phyloP scores from a whole-genome alignment of 1,284 basidiomycete species.

The Ceratobasidium papillatum region DNA sequence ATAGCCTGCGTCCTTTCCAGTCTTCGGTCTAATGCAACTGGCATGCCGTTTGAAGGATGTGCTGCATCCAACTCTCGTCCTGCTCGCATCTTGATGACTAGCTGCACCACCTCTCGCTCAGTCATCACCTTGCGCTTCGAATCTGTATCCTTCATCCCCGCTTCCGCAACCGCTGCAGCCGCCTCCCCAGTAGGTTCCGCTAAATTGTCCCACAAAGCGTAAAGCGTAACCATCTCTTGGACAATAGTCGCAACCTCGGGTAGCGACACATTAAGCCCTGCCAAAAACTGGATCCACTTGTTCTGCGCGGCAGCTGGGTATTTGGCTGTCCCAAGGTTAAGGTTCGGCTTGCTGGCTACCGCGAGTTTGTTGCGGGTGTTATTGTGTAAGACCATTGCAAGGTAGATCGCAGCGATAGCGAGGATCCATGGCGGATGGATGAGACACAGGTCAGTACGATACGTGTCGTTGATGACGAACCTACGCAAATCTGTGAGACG shows the following conservation, averaged over 20 bases:
- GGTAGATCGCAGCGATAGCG: slow-evolving; percentile 89
- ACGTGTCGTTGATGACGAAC: slow-evolving; percentile 97
- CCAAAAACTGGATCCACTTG: slow-evolving; percentile 83
- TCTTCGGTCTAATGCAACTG: slow-evolving; percentile 68
- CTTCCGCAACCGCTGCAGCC: slow-evolving; percentile 35
- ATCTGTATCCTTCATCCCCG: slow-evolving; percentile 37
- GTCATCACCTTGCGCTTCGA: slow-evolving; percentile 41
- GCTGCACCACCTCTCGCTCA: slow-evolving; percentile 50
- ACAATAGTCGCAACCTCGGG: slow-evolving; percentile 84
- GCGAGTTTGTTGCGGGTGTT: slow-evolving; percentile 54
- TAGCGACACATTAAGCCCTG: slow-evolving; percentile 85
- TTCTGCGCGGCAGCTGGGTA: slow-evolving; percentile 53
- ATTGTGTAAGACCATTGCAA: slow-evolving; percentile 76
- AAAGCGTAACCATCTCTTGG: slow-evolving; percentile 91
- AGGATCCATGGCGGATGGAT: slow-evolving; percentile 94
- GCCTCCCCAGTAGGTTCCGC: slow-evolving; percentile 51
- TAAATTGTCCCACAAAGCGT: slow-evolving; percentile 86
- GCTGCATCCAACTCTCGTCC: slow-evolving; percentile 67
- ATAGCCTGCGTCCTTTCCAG: slow-evolving; percentile 69
- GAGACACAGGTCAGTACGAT: slow-evolving; percentile 88
- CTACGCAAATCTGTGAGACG: slow-evolving; percentile 56
- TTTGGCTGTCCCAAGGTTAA: slow-evolving; percentile 4
- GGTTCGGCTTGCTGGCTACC: slow-evolving; percentile 45
- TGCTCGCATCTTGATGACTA: slow-evolving; percentile 76
- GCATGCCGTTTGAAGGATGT: slow-evolving; percentile 60